Base-by-base conservation (phyloP, 768 basidiomycete genomes). In the Panaeolus papilionaceus region DNA sequence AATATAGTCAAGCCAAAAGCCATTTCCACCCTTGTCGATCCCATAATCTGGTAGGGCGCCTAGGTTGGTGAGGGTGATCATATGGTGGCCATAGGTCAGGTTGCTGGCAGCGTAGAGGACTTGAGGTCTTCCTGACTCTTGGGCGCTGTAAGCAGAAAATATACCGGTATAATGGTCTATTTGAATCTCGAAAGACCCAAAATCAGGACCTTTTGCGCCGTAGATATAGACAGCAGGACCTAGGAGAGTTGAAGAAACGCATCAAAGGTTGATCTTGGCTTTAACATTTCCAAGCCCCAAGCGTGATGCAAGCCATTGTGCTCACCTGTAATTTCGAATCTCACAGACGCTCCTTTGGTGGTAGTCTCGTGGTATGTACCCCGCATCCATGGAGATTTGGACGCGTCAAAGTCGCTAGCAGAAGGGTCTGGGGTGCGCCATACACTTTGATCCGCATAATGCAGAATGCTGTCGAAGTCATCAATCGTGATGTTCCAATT, bases 381-480 rank as follows among this genome's bases (percentile, higher is more conserved):
- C 73, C 80, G 78, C 68, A 77, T 73, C 80, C 81, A 85, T 14
- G 77, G 77, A 18, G 78, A 80, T 11, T 68, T 72, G 3, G 68
- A 73, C 4, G 79, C 73, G 65, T 77, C 73, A 72, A 81, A 83
- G 10, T 75, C 71, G 7, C 77, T 64, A 44, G 75, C 80, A 10
- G 82, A 83, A n/a, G 84, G 83, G 74, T 85, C 83, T 20, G 84
- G 83, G 2, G 83, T 84, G 63, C 75, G 66, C 84, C 84, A 84
- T 26, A 68, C 75, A 8, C 78, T 74, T 65, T 80, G 80, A 71
- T 82, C 78, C 4, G 73, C 72, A 68, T 82, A 85, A 1, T 78
- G 74, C 14, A 84, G 69, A 3, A 84, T 72, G 45, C 80, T 81
- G 75, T 84, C 83, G 68, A 84, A 85, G 71, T 85, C 84, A 66